phyloP scores from a whole-genome alignment of 495 filamentous ascomycete genomes.

The Bacidia gigantensis region DNA sequence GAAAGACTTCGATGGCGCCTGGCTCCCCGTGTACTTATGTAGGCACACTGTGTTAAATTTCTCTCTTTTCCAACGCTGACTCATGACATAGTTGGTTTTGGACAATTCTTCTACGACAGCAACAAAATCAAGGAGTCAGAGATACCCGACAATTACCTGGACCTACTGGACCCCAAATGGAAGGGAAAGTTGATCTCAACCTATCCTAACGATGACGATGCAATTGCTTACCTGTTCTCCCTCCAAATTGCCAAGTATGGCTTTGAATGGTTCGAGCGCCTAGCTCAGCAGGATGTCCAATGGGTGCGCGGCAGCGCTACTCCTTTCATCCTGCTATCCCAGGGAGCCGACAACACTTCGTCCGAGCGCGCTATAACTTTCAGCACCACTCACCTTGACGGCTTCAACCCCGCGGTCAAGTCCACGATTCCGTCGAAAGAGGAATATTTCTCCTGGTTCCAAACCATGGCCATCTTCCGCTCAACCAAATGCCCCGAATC shows the following conservation, averaged over 20 bases:
- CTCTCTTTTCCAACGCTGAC: constrained; percentile 6
- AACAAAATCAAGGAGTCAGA: constrained; percentile 8
- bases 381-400: constrained; percentile 3
- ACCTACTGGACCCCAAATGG: constrained; percentile 22
- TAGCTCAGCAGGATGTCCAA: constrained; percentile 22
- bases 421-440: constrained; percentile 15
- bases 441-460: constrained; percentile 23
- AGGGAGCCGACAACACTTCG: constrained; percentile 11
- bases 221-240: constrained; percentile 24
- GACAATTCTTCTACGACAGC: constrained; percentile 19
- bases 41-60: background rate
- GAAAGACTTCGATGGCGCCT: constrained; percentile 20
- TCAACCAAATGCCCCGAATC: constrained; percentile 24
- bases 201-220: constrained; percentile 30
- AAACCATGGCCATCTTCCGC: constrained; percentile 24
- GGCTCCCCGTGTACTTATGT: constrained; percentile 14
- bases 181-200: constrained; percentile 27
- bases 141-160: constrained; percentile 18
- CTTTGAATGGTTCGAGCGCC: constrained; percentile 24
- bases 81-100: constrained; percentile 11
- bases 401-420: constrained; percentile 4
- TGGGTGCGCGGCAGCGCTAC: constrained; percentile 28
- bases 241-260: constrained; percentile 24
- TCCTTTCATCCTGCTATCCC: constrained; percentile 15
- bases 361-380: constrained; percentile 2